Conservation (phyloP, 2,329 filamentous ascomycete species). For the Apiospora saccharicola region DNA sequence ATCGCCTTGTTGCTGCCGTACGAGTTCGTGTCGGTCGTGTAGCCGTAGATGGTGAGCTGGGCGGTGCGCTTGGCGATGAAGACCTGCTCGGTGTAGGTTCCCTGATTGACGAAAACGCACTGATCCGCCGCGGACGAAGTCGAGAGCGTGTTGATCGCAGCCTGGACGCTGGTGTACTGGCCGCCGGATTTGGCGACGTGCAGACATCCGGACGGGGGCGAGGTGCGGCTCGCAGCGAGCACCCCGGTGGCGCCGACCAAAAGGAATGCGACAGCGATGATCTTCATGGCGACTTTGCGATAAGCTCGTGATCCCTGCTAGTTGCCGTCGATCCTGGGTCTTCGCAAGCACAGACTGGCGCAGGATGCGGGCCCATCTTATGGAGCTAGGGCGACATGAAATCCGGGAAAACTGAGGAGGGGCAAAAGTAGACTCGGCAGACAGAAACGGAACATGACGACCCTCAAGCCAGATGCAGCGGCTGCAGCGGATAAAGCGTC, state of each 20-base stretch:
- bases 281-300: constrained; percentile 22
- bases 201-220: constrained; percentile 57
- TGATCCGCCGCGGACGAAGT: constrained; percentile 56
- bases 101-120: constrained; percentile 68
- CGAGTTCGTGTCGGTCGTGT: constrained; percentile 58
- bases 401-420: background rate
- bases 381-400: background rate
- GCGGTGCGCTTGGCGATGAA: constrained; percentile 56
- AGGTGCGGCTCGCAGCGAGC: constrained; percentile 45
- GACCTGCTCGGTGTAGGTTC: constrained; percentile 69
- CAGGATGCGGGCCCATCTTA: constrained; percentile 4
- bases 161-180: constrained; percentile 52
- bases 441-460: background rate
- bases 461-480: background rate
- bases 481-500: background rate
- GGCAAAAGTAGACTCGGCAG: background rate
- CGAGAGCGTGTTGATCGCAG: constrained; percentile 66
- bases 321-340: background rate
- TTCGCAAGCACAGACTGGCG: background rate
- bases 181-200: constrained; percentile 53
- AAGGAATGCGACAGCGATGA: constrained; percentile 22
- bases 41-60: constrained; percentile 64
- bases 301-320: background rate
- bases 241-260: constrained; percentile 22
- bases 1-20: constrained; percentile 67